Evolutionary conservation across 495 filamentous ascomycete species (phyloP).

Genomic region (Penicillium maclennaniae): DNA sequence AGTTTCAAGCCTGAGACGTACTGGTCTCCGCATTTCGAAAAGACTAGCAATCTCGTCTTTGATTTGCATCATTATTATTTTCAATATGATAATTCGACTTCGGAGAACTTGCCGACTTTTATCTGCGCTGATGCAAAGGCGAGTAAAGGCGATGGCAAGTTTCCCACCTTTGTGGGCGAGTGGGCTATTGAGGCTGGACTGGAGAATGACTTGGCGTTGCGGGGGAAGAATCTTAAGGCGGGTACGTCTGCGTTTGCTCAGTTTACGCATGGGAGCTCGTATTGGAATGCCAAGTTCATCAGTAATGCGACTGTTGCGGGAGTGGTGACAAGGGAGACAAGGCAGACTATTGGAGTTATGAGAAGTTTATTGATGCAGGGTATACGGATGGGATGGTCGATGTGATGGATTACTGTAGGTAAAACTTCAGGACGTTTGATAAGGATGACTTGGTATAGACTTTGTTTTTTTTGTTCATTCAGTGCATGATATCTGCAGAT

Average conservation of each 20-base stretch:
- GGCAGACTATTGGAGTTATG: conserved; percentile 25
- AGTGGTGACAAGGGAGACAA: conserved; percentile 18
- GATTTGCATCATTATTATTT: conserved; percentile 24
- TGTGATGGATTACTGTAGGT: background rate
- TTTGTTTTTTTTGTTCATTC: background rate
- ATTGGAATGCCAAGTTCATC: conserved; percentile 24
- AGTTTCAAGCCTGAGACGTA: conserved; percentile 21
- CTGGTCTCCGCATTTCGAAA: conserved; percentile 22
- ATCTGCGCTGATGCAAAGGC: conserved; percentile 12
- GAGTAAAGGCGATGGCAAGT: conserved; percentile 15
- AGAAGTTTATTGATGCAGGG: conserved; percentile 14
- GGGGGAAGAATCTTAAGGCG: conserved; percentile 19
- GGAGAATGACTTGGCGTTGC: conserved; percentile 21
- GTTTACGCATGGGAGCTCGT: conserved; percentile 17
- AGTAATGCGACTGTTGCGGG: conserved; percentile 18
- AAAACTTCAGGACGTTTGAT: background rate
- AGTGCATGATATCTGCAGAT: background rate
- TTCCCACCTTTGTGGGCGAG: conserved; percentile 23
- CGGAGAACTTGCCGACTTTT: conserved; percentile 12
- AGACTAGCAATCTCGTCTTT: conserved; percentile 21
- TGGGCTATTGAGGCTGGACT: conserved; percentile 19
- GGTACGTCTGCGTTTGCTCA: conserved; percentile 16
- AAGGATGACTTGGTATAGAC: background rate
- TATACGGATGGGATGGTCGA: background rate
- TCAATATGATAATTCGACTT: conserved; percentile 10